Conservation (phyloP, 495 filamentous ascomycete genomes). For the Pseudevernia furfuracea region DNA sequence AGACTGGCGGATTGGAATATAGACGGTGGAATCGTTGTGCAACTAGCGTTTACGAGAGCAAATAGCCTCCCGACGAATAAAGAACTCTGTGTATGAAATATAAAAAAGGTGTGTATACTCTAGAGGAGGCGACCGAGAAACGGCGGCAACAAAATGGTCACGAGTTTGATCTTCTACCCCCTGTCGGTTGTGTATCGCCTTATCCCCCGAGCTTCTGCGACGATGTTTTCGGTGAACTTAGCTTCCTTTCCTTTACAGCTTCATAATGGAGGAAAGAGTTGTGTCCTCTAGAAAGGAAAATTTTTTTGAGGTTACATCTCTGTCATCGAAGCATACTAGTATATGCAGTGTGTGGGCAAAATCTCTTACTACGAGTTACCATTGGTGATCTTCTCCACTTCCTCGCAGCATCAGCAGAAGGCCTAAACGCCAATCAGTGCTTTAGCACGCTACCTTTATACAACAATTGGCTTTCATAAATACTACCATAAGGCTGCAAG, state of each 20-base stretch:
- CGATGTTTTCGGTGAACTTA: not conserved
- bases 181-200: conserved; percentile 19
- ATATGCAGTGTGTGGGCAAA: conserved; percentile 10
- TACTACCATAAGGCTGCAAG: not conserved
- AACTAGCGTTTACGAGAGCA: conserved; percentile 11
- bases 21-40: not conserved
- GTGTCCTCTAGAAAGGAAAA: not conserved
- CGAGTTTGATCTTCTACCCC: conserved; percentile 10
- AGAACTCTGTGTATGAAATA: not conserved
- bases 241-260: not conserved
- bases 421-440: conserved; percentile 5
- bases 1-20: not conserved
- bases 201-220: conserved; percentile 14
- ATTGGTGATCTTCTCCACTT: conserved; percentile 16
- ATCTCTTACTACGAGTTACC: conserved; percentile 10
- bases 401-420: conserved; percentile 9
- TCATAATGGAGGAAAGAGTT: not conserved
- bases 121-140: not conserved
- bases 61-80: conserved; percentile 11
- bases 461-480: conserved; percentile 4
- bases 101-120: no score
- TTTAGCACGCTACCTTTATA: not conserved
- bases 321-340: not conserved
- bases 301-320: not conserved
- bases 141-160: conserved; percentile 14